Conservation (phyloP, 495 filamentous ascomycete genomes). For the Xylaria palmicola region DNA sequence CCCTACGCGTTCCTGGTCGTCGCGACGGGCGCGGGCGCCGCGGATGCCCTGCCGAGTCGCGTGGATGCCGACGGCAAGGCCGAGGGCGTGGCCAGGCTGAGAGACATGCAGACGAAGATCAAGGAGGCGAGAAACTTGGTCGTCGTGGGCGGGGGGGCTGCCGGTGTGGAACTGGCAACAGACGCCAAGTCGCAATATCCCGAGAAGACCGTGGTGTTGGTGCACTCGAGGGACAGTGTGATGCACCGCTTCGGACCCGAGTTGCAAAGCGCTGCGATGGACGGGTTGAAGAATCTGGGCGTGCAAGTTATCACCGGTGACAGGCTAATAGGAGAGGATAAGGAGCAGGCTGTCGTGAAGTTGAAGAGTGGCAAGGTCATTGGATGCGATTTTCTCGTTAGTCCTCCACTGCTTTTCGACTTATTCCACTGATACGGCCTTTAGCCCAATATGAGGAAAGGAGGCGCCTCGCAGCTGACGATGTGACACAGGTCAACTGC, state of each 20-base stretch:
- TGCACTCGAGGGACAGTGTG: constrained; percentile 55
- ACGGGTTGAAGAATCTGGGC: constrained; percentile 39
- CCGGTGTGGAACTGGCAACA: constrained; percentile 59
- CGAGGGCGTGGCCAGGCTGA: constrained; percentile 49
- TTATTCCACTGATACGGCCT: background rate
- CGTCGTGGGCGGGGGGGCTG: constrained; percentile 61
- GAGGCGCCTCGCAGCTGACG: constrained; percentile 5
- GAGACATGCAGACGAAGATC: constrained; percentile 35
- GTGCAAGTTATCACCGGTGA: constrained; percentile 36
- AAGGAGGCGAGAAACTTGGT: constrained; percentile 45
- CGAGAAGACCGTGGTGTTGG: constrained; percentile 55
- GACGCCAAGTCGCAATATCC: constrained; percentile 60
- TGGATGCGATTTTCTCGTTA: constrained; percentile 40
- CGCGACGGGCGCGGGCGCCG: constrained; percentile 48
- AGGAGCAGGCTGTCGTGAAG: constrained; percentile 20
- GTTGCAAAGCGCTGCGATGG: constrained; percentile 47
- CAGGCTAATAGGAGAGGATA: constrained; percentile 18
- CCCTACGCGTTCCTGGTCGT: constrained; percentile 58
- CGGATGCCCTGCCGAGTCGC: constrained; percentile 53
- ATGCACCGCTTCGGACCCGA: constrained; percentile 52
- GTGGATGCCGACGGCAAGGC: constrained; percentile 42
- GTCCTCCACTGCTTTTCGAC: background rate
- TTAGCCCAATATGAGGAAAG: background rate
- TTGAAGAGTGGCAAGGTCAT: constrained; percentile 33
- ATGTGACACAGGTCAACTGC: constrained; percentile 43